Conservation (phyloP, 768 basidiomycete species). For the Tricholoma sp. region DNA sequence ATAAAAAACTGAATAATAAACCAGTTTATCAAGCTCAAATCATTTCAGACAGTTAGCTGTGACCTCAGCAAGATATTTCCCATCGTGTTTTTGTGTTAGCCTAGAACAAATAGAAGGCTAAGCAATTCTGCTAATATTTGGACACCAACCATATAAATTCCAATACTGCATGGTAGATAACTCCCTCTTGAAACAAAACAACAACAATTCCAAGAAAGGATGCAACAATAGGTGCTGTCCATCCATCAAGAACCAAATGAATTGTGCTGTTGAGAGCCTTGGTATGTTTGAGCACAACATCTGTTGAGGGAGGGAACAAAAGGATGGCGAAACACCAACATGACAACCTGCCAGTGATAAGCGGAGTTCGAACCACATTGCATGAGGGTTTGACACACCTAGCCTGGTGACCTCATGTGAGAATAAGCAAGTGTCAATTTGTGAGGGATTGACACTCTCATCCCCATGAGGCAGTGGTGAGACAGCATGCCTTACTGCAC, state of each 20-base stretch:
- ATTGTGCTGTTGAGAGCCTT: conserved; percentile 12
- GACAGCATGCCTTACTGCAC: too few species aligned
- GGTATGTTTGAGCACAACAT: background rate
- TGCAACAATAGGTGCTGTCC: conserved; percentile 21
- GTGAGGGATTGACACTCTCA: background rate
- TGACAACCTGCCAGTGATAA: background rate
- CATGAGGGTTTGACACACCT: background rate
- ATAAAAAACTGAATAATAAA: conserved; percentile 5
- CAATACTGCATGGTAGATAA: conserved; percentile 17
- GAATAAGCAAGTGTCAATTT: too few species aligned
- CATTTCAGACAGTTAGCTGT: conserved; percentile 15
- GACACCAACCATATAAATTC: conserved; percentile 23
- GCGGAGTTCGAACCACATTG: background rate
- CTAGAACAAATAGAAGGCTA: conserved; percentile 4
- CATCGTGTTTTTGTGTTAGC: conserved; percentile 18
- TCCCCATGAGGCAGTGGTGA: background rate
- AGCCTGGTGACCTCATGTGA: background rate
- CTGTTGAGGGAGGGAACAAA: background rate
- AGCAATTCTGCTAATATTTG: background rate
- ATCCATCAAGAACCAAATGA: conserved; percentile 26
- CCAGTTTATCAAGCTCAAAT: conserved; percentile 16
- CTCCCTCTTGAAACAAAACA: conserved; percentile 19
- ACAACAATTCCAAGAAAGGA: conserved; percentile 18
- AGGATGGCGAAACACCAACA: background rate
- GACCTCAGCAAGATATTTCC: conserved; percentile 19